Evolutionary conservation across 2,329 filamentous ascomycete genomes (phyloP).

Genomic region (Fusarium mundagurra): DNA sequence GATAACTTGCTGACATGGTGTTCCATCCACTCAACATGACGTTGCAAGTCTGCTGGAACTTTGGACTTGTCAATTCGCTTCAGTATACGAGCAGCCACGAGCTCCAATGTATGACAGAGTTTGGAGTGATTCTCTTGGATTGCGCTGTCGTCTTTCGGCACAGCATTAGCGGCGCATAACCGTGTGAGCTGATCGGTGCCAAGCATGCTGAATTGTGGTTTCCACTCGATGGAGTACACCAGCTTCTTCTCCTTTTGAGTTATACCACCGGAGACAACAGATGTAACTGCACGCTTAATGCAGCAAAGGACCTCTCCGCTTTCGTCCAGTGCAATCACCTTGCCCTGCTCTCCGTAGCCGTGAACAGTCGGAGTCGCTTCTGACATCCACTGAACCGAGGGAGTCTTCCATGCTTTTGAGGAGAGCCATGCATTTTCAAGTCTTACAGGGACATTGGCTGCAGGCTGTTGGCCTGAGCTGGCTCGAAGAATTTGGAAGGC

Average conservation of each 20-base stretch:
- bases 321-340: background rate
- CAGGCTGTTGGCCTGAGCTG: background rate
- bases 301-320: background rate
- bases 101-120: background rate
- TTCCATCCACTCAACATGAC: constrained; percentile 5
- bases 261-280: background rate
- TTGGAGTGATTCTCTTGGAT: background rate
- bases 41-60: background rate
- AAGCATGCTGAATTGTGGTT: background rate
- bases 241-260: background rate
- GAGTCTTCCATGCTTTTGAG: background rate
- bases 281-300: background rate
- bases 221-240: background rate
- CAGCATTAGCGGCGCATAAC: background rate
- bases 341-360: background rate
- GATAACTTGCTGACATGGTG: background rate
- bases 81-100: background rate
- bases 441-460: background rate
- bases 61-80: background rate
- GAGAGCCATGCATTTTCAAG: background rate
- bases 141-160: background rate
- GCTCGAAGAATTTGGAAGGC: constrained; percentile 4
- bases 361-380: background rate
- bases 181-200: background rate
- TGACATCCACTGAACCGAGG: background rate